phyloP scores from a whole-genome alignment of 345 rosid genomes.

The Populus pruinosa region DNA sequence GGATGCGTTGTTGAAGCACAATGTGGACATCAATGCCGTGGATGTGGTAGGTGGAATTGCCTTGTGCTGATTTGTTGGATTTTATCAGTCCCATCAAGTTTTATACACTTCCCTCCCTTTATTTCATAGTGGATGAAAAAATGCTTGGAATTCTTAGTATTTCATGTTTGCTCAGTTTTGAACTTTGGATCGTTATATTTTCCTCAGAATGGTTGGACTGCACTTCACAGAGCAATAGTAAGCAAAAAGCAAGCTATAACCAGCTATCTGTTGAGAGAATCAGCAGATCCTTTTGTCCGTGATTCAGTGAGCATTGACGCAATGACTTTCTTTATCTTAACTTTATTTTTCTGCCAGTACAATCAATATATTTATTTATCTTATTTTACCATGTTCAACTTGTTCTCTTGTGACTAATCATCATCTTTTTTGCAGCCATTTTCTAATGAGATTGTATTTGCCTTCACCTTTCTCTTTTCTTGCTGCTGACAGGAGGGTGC shows the following conservation, averaged over 20 bases:
- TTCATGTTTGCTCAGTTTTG: neutral
- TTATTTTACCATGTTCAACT: neutral
- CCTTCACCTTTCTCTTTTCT: neutral
- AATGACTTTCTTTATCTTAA: neutral
- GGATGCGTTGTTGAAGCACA: slow-evolving; percentile 71
- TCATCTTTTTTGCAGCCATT: neutral
- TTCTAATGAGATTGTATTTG: neutral
- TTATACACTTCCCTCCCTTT: neutral
- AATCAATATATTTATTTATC: neutral
- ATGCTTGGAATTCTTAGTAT: neutral
- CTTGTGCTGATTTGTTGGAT: neutral
- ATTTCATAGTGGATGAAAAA: neutral
- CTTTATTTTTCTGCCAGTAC: neutral
- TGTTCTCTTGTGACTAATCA: no score
- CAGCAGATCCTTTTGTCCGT: slow-evolving; percentile 75
- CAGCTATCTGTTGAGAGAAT: slow-evolving; percentile 82
- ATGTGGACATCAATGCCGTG: slow-evolving; percentile 70
- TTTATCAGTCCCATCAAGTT: neutral
- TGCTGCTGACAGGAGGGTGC: slow-evolving; percentile 70
- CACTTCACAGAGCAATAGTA: slow-evolving; percentile 77
- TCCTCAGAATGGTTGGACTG: slow-evolving; percentile 73
- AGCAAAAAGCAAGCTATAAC: slow-evolving; percentile 81
- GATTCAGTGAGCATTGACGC: slow-evolving; percentile 52
- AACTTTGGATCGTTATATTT: slow-evolving; percentile 10
- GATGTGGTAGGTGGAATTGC: slow-evolving; percentile 48